Conservation (phyloP, 352 stramenopile genomes). For the Globisporangium nunn region DNA sequence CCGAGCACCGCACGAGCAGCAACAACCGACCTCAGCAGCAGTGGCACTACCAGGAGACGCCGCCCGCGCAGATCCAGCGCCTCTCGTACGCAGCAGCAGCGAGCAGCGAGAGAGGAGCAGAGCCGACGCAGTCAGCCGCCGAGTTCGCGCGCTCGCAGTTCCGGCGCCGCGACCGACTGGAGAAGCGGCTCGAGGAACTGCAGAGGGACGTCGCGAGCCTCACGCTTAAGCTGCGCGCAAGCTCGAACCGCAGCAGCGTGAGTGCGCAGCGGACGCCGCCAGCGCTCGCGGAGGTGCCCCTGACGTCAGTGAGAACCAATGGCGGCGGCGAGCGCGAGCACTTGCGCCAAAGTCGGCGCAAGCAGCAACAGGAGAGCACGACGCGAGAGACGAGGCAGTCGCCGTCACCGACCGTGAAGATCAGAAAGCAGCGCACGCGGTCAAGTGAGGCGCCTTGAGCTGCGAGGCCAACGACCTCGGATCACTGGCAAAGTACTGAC, state of each 20-base stretch:
- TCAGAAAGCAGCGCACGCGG: constrained; percentile 8
- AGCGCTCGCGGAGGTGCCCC: background rate
- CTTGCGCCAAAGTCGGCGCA: background rate
- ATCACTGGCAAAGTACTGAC: background rate
- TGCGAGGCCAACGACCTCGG: background rate
- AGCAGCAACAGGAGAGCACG: constrained; percentile 2
- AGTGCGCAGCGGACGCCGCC: constrained; percentile 11
- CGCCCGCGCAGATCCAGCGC: constrained; percentile 9
- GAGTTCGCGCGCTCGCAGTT: constrained; percentile 36
- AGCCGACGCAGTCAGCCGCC: constrained; percentile 1
- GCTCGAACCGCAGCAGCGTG: constrained; percentile 23
- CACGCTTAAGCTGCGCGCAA: constrained; percentile 51
- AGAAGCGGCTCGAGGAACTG: constrained; percentile 62
- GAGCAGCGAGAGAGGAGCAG: background rate
- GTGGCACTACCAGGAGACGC: constrained; percentile 15
- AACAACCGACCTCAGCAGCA: constrained; percentile 1
- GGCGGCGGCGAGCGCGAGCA: background rate
- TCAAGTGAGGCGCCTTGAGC: constrained; percentile 7
- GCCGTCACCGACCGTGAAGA: background rate
- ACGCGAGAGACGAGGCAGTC: background rate
- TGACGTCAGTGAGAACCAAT: background rate
- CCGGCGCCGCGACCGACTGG: constrained; percentile 46
- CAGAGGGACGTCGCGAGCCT: constrained; percentile 69
- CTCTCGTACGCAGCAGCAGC: background rate
- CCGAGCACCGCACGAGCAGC: background rate